phyloP scores from a whole-genome alignment of 2,329 filamentous ascomycete species.

The Fusarium falciforme region DNA sequence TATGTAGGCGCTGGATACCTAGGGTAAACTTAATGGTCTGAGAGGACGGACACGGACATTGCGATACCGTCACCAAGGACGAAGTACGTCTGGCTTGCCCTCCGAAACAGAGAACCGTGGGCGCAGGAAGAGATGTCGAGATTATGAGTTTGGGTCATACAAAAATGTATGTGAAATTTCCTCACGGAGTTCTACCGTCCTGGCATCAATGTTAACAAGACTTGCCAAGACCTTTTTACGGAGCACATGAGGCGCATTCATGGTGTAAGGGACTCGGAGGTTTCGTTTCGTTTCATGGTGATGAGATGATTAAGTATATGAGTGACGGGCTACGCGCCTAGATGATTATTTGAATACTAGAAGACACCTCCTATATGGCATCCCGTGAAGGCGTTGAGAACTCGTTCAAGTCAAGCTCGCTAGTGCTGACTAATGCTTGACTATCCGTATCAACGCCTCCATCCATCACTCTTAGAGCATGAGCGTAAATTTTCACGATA shows the following conservation, averaged over 20 bases:
- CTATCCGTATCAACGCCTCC: neutral
- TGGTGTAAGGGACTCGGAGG: constrained; percentile 19
- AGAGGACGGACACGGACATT: constrained; percentile 26
- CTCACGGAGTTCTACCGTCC: constrained; percentile 35
- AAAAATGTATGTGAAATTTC: constrained; percentile 48
- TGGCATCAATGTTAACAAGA: constrained; percentile 42
- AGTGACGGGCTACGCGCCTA: constrained; percentile 15
- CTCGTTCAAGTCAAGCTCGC: neutral
- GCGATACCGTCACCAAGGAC: constrained; percentile 40
- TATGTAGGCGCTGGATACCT: constrained; percentile 41
- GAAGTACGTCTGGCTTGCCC: constrained; percentile 33
- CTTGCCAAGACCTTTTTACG: constrained; percentile 34
- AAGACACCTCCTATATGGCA: neutral
- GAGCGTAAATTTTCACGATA: neutral
- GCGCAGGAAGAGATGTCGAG: constrained; percentile 32
- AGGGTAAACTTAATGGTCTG: constrained; percentile 38
- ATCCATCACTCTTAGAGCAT: neutral
- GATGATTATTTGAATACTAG: neutral
- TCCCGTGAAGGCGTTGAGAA: neutral
- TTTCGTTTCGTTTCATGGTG: constrained; percentile 21
- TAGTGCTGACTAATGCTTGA: constrained; percentile 13
- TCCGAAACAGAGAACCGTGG: constrained; percentile 30
- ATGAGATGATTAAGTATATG: constrained; percentile 22
- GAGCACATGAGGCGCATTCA: constrained; percentile 35
- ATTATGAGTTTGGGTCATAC: constrained; percentile 42